Evolutionary conservation across 202 grass and related monocot species (phyloP), one percentile per base, ranked within the genome.

Genomic region (Setaria italica): DNA sequence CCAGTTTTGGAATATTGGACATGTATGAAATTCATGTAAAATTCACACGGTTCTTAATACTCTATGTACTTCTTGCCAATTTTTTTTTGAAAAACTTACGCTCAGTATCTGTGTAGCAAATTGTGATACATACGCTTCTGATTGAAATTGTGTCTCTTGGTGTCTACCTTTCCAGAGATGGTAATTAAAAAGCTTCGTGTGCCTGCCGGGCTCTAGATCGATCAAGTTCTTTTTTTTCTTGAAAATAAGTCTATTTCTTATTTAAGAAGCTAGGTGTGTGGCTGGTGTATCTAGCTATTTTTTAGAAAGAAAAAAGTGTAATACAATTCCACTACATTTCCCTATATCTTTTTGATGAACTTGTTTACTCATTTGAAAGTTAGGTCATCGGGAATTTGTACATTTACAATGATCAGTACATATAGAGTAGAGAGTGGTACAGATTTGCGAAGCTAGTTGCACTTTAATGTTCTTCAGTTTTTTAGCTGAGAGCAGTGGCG

Each of bases 341-440:
- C 19, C 17, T 45, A 6, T 60, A n/a, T 56, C 9, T 7, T 70
- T 81, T 41, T 41, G 39, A 41, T 42, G 8, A 32, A 17, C 2
- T 17, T 57, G 54, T 81, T 45, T 81, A 19, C 51, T 43, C 53
- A 13, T 32, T 54, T 56, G 13, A n/a, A 56, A 57, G 65, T 70
- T 82, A 82, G 80, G 50, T 82, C 51, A 57, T 71, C 35, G 20
- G 34, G 17, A 45, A 10, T 50, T 42, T 49, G 12, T 68, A 33
- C 50, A 70, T 81, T 68, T 70, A 50, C 12, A 9, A 58, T 45
- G 6, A 81, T 11, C 17, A 66, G 60, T 51, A 14, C 66, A 70
- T 7, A 35, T 12, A 35, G 16, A 49, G 4, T 33, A 56, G 9
- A 45, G 49, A 76, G 15, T 43, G 54, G 11, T 34, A 57, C 14